phyloP scores from a whole-genome alignment of 2,329 filamentous ascomycete species.

The Ceratocystis eucalypticola region DNA sequence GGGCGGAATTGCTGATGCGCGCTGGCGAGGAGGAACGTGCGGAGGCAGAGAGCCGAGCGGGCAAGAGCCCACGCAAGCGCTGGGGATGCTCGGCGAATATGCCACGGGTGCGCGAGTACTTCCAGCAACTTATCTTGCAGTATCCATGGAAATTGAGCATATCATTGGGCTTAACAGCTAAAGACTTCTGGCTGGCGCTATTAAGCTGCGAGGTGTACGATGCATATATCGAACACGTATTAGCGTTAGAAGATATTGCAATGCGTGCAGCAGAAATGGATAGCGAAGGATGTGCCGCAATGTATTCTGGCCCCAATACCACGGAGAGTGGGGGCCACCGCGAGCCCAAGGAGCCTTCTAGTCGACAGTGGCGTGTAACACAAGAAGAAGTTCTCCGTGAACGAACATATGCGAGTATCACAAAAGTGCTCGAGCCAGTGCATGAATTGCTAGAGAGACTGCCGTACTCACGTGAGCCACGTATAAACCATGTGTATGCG shows the following conservation, averaged over 20 bases:
- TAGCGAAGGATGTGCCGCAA: background rate
- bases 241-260: constrained; percentile 23
- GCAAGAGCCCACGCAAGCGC: constrained; percentile 17
- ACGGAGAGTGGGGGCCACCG: too few species aligned
- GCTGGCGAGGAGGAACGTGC: constrained; percentile 12
- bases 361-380: background rate
- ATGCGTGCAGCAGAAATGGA: constrained; percentile 11
- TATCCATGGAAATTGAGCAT: constrained; percentile 54
- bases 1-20: constrained; percentile 69
- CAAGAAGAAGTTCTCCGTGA: constrained; percentile 5
- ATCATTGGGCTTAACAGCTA: constrained; percentile 34
- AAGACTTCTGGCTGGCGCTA: constrained; percentile 71
- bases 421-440: constrained; percentile 52
- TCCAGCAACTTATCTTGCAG: constrained; percentile 64
- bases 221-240: constrained; percentile 45
- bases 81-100: constrained; percentile 37
- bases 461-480: constrained; percentile 54
- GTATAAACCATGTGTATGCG: constrained; percentile 56
- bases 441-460: constrained; percentile 55
- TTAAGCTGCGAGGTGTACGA: constrained; percentile 72
- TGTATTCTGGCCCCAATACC: too few species aligned
- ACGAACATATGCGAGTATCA: constrained; percentile 45
- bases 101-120: constrained; percentile 44
- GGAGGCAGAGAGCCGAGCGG: background rate
- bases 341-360: background rate